These are phyloP conservation scores for Fulvia fulva DNA, from an alignment of 2,329 filamentous ascomycete genomes.

Conservation along the genomic window DNA sequence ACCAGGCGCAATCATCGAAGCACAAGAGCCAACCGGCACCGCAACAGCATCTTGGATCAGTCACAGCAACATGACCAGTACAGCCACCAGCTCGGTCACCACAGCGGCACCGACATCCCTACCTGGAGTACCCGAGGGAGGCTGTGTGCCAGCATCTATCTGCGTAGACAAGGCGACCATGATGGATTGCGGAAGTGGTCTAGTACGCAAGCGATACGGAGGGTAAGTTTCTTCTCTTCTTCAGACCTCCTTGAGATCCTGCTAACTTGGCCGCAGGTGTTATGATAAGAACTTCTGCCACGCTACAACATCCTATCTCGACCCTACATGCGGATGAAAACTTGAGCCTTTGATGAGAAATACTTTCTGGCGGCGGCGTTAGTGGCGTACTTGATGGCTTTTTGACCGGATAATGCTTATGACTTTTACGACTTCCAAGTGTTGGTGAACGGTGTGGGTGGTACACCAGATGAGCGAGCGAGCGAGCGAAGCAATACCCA, in stretches of 20 bases:
- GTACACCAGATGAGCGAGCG: not conserved
- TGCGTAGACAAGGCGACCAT: conserved; percentile 13
- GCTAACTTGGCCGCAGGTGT: conserved; percentile 9
- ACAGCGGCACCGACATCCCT: not conserved
- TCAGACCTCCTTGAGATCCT: not conserved
- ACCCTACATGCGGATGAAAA: not conserved
- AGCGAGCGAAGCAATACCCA: not conserved
- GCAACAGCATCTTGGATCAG: not conserved
- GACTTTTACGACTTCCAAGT: not conserved
- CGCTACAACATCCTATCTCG: not conserved
- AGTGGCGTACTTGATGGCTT: not conserved
- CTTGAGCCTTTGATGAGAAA: not conserved
- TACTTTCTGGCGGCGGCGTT: not conserved
- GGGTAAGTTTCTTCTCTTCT: conserved; percentile 11
- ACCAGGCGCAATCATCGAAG: not conserved
- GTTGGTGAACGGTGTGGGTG: not conserved
- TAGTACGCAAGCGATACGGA: conserved; percentile 13
- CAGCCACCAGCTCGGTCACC: not conserved
- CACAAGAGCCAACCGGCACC: not conserved
- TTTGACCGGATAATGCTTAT: not conserved
- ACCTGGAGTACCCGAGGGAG: not conserved
- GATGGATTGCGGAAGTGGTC: conserved; percentile 9
- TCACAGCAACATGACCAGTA: not conserved
- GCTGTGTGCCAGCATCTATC: conserved; percentile 11
- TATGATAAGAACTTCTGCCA: conserved; percentile 24